Evolutionary conservation across 345 rosid genomes (phyloP).

Genomic region (Hirschfeldia incana): DNA sequence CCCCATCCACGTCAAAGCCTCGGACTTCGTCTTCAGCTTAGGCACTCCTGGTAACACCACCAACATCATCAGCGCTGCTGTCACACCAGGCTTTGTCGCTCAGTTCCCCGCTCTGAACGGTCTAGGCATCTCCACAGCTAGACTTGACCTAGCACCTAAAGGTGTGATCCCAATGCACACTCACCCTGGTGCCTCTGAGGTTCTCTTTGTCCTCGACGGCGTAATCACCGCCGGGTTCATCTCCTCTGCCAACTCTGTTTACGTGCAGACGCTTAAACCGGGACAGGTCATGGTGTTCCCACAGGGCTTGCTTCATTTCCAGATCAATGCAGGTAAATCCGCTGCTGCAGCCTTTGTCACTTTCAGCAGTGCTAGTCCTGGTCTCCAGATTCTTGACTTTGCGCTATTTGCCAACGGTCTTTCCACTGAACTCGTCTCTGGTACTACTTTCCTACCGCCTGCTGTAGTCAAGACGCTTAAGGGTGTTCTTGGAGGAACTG

Average conservation of each 20-base stretch:
- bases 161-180: conserved; percentile 94
- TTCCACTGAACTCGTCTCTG: conserved; percentile 49
- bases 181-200: conserved; percentile 74
- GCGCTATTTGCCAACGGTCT: conserved; percentile 66
- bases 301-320: conserved; percentile 82
- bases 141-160: conserved; percentile 69
- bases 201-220: conserved; percentile 56
- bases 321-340: conserved; percentile 42
- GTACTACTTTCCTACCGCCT: conserved; percentile 72
- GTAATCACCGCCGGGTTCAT: conserved; percentile 66
- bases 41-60: conserved; percentile 63
- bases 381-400: conserved; percentile 70
- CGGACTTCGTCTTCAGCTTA: conserved; percentile 66
- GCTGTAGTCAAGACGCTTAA: conserved; percentile 73
- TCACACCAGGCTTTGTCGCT: conserved; percentile 66
- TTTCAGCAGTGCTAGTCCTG: conserved; percentile 64
- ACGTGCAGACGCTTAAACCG: conserved; percentile 47
- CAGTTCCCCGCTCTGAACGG: conserved; percentile 77
- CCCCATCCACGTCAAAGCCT: conserved; percentile 46
- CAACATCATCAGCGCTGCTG: conserved; percentile 68
- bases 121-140: conserved; percentile 66
- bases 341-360: conserved; percentile 49
- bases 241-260: conserved; percentile 60
- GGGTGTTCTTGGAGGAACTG: conserved; percentile 81
- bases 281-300: conserved; percentile 84